phyloP scores from a whole-genome alignment of 23 red algal genomes.

The Gracilaria caudata region DNA sequence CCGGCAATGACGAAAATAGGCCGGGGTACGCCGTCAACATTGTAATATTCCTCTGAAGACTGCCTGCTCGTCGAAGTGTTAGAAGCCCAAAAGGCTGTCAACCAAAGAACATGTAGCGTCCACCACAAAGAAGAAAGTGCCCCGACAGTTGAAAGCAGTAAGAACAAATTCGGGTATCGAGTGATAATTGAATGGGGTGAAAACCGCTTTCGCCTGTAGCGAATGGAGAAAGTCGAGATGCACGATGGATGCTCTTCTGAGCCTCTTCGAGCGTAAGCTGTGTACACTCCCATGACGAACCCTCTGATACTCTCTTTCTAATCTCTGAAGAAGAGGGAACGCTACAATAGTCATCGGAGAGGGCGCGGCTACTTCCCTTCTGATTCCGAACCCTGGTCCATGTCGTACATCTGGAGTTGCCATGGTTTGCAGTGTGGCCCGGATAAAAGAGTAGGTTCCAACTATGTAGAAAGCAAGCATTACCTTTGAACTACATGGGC shows the following conservation, averaged over 20 bases:
- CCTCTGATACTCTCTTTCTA: background rate
- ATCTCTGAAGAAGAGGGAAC: background rate
- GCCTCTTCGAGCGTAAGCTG: background rate
- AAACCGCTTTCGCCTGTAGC: background rate
- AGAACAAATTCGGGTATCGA: background rate
- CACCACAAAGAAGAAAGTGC: background rate
- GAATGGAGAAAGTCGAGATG: background rate
- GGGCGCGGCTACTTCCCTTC: background rate
- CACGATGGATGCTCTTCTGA: background rate
- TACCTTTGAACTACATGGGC: background rate
- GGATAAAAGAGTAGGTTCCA: too few relatives aligned
- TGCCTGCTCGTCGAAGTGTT: background rate
- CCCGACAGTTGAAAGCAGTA: background rate
- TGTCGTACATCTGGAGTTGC: background rate
- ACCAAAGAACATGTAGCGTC: background rate
- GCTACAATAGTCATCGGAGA: background rate
- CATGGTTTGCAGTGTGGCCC: background rate
- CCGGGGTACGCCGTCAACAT: background rate
- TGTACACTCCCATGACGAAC: conserved; percentile 1
- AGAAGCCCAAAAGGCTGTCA: background rate
- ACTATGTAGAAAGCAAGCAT: too few relatives aligned
- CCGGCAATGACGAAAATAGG: conserved; percentile 61
- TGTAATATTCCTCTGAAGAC: background rate
- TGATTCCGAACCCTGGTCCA: background rate
- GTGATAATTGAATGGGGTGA: background rate